Evolutionary conservation across 2,329 filamentous ascomycete species (phyloP).

Genomic region (Colletotrichum viniferum): DNA sequence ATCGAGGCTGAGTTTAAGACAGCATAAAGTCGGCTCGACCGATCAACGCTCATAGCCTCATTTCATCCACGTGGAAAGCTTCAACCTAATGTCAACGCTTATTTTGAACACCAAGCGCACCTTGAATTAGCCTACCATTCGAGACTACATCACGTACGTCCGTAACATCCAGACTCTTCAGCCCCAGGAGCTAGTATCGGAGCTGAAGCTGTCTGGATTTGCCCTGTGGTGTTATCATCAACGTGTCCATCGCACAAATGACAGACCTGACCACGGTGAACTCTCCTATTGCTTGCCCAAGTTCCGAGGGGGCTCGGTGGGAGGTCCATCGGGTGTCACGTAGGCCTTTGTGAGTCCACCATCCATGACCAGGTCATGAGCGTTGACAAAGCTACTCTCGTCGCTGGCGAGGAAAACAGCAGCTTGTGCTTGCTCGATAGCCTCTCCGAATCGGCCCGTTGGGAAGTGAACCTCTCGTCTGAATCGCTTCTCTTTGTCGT

Average conservation of each 20-base stretch:
- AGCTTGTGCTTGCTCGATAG: conserved; percentile 88
- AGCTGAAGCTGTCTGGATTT: neutral
- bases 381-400: conserved; percentile 89
- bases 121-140: neutral
- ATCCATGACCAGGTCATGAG: conserved; percentile 91
- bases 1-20: neutral
- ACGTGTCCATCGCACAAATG: neutral
- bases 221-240: neutral
- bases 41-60: neutral
- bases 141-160: neutral
- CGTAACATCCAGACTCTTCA: neutral
- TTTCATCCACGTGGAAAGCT: neutral
- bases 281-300: neutral
- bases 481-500: conserved; percentile 80
- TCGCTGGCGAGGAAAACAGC: conserved; percentile 88
- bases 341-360: conserved; percentile 96
- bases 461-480: conserved; percentile 91
- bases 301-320: conserved; percentile 26
- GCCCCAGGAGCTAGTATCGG: neutral
- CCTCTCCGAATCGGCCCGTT: conserved; percentile 85
- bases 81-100: neutral
- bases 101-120: neutral
- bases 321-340: conserved; percentile 68
- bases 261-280: fast-evolving
- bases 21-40: neutral